Base-by-base conservation (phyloP, 2,329 filamentous ascomycete genomes). In the Penicillium sp. region DNA sequence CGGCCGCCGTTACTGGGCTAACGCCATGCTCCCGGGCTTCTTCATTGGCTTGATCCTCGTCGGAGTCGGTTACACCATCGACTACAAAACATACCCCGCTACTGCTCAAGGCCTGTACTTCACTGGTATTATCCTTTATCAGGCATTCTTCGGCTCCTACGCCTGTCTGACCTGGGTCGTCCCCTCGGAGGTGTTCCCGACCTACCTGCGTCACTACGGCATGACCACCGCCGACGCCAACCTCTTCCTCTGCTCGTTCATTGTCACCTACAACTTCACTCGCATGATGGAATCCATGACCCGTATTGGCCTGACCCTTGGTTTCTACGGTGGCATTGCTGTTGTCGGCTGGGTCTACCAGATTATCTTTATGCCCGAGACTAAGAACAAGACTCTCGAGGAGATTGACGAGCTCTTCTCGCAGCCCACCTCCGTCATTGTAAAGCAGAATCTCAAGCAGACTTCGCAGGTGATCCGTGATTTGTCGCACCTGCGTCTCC, bases 231-330 rank as follows among this genome's bases (percentile, higher is more conserved):
- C 80, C 0, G 80, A 82, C 32, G 80, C 77, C 2, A 78, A 80
- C 47, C 71, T 87, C 4, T 87, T 86, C 75, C 72, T 87, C 15
- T 79, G 77, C 36, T 83, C 80, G 2, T 87, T 86, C 68, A 74
- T 86, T 51, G 81, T 87, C 36, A 87, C 83, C 7, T 87, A 86
- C 72, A 86, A 86, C 72, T 87, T 87, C 66, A 75, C 76, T 0
- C 72, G 73, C 7, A 87, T 87, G 84, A 78, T 84, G 61, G 60
- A 75, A 0, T 76, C 78, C n/a, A 84, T 87, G 76, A 77, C 73
- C 6, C 71, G 67, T 21, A 85, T 81, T 1, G 83, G 84, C 7
- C 69, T 87, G 0, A 72, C 78, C 0, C 73, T 87, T 0, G 84
- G 84, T 2, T 87, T 87, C 65, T 87, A 86, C 60, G 83, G 84